Percentiles rank a stretch among this genome's conserved stretches.
Conservation (phyloP, 2,329 filamentous ascomycete species). For the Cladosporium velox region DNA sequence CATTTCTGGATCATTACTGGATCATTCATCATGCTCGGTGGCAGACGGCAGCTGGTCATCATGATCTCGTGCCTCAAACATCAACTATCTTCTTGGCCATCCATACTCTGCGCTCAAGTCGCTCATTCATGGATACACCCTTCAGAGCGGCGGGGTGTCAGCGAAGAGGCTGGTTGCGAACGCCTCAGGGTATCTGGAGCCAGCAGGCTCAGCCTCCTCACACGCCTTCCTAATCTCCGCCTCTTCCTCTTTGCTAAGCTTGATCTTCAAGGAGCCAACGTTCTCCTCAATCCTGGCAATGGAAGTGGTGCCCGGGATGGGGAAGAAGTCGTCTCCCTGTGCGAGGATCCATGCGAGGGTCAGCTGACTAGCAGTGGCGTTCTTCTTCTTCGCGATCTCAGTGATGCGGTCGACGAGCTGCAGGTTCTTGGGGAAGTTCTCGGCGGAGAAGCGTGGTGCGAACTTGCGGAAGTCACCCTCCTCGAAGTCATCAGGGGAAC, state of each 20-base stretch:
- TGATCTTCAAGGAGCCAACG: constrained; percentile 39
- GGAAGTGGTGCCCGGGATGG: constrained; percentile 56
- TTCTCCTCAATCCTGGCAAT: constrained; percentile 51
- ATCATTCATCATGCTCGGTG: background rate
- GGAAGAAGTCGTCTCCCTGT: constrained; percentile 60
- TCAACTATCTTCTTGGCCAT: background rate
- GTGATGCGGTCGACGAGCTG: constrained; percentile 54
- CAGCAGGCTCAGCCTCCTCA: constrained; percentile 39
- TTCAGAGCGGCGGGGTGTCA: constrained; percentile 16
- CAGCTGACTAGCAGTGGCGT: constrained; percentile 58
- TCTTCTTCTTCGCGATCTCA: constrained; percentile 56
- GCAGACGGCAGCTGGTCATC: background rate
- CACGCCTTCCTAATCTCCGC: constrained; percentile 40
- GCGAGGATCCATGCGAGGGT: constrained; percentile 65
- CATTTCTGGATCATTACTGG: background rate
- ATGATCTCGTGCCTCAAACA: background rate
- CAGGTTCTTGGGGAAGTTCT: constrained; percentile 60
- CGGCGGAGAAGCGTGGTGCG: constrained; percentile 53
- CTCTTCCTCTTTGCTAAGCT: constrained; percentile 41
- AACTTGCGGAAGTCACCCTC: constrained; percentile 51
- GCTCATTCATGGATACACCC: background rate
- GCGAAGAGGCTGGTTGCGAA: constrained; percentile 25
- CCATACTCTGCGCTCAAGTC: background rate
- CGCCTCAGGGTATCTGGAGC: constrained; percentile 43
- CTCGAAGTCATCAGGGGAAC: constrained; percentile 50